phyloP scores from a whole-genome alignment of 2,329 filamentous ascomycete genomes.

The Colletotrichum sp. region DNA sequence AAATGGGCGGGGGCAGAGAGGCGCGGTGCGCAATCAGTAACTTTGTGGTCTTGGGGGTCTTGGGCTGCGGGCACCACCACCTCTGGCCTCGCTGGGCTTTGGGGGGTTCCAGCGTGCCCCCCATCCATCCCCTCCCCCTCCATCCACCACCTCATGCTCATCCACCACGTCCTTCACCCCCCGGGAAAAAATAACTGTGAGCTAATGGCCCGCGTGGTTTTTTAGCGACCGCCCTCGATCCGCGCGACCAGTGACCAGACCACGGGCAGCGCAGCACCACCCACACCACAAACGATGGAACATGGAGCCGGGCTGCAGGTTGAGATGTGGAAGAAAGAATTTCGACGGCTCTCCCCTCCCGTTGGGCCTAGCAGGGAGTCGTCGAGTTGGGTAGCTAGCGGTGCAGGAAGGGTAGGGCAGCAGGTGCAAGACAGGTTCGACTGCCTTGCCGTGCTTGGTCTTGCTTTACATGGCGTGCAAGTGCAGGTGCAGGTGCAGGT shows the following conservation, averaged over 20 bases:
- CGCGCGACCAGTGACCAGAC: background rate
- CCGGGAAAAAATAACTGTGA: background rate
- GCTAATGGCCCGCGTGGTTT: background rate
- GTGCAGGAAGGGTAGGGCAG: background rate
- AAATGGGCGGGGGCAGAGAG: slow-evolving; percentile 56
- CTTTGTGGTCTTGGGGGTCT: slow-evolving; percentile 2
- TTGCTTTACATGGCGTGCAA: background rate
- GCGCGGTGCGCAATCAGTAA: slow-evolving; percentile 62
- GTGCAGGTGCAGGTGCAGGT: background rate
- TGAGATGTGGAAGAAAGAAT: background rate
- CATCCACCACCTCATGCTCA: background rate
- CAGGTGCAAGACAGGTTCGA: background rate
- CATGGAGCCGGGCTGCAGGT: background rate
- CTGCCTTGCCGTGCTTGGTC: background rate
- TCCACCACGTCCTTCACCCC: background rate
- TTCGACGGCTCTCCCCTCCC: background rate
- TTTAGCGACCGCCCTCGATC: background rate
- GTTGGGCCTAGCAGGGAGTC: background rate
- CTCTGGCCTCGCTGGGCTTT: background rate
- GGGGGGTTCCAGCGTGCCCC: background rate
- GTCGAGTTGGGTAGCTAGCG: background rate
- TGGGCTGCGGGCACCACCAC: background rate
- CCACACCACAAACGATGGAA: background rate
- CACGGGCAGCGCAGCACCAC: background rate
- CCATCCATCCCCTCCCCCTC: background rate